phyloP scores from a whole-genome alignment of 202 grass and related monocot genomes.

The Schoenoplectus triqueter region DNA sequence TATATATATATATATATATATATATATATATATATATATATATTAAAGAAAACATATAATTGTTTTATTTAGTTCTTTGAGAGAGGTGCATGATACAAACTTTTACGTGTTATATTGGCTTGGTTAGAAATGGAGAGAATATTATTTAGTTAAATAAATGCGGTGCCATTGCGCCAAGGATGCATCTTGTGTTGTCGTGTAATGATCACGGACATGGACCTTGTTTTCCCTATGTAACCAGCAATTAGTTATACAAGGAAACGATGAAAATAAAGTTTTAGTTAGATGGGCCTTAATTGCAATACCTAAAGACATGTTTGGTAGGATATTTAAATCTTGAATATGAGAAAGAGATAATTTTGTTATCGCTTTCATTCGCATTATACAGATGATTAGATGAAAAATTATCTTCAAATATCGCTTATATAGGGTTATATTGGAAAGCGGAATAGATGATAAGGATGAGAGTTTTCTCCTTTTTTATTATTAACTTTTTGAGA shows the following conservation, averaged over 20 bases:
- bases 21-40: too few relatives aligned
- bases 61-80: background rate
- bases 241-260: conserved; percentile 10
- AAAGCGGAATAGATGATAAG: background rate
- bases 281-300: background rate
- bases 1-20: too few relatives aligned
- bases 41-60: too few relatives aligned
- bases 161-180: background rate
- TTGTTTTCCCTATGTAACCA: background rate
- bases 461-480: too few relatives aligned
- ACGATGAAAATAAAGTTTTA: background rate
- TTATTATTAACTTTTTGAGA: too few relatives aligned
- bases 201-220: conserved; percentile 8
- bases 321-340: background rate
- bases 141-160: background rate
- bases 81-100: background rate
- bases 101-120: background rate
- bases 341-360: background rate
- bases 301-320: background rate
- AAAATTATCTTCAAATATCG: too few relatives aligned
- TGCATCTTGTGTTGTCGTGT: conserved; percentile 30
- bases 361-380: background rate
- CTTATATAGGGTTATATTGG: background rate
- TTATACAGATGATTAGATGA: too few relatives aligned
- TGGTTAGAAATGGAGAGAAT: conserved; percentile 6